Evolutionary conservation across 352 stramenopile species (phyloP), one percentile per base, ranked within the genome.

Genomic region (Globisporangium recalcitrans): DNA sequence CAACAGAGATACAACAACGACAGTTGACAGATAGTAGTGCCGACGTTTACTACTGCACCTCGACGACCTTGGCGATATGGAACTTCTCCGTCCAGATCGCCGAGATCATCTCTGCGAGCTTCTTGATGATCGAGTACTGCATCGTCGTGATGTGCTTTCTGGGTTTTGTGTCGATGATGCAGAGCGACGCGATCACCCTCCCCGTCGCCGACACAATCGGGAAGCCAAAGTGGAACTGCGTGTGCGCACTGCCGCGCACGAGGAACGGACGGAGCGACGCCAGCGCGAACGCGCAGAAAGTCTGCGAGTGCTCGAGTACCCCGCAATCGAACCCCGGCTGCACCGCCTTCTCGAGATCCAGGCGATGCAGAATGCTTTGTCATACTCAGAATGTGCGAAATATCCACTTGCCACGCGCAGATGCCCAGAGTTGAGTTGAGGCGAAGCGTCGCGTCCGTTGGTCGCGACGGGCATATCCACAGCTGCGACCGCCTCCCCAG

Each of bases 121-220:
- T 77, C 60, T 78, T 77, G 49, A 79, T 51, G 48, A 81, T 66
- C 14, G 70, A 71, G 64, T 85, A 85, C 68, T 85, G 76, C 76
- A 81, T 82, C 0, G 76, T 81, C 29, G 74, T 82, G 65, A 85
- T 71, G 34, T 56, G 72, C 42, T 82, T 80, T 32, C 64, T 55
- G 3, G 74, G 74, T n/a, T 81, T 78, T 3, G 32, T 69, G 48
- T 83, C 77, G 21, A 74, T 48, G 5, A 85, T 68, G 52, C 70
- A 84, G 1, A 86, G 65, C 49, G 71, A 60, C 4, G 74, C 74
- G n/a, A 80, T 68, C 22, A 55, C 46, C 1, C 52, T 64, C 0
- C 72, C 48, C 0, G 58, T 67, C 3, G 64, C 21, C 1, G 60
- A 31, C 7, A 63, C 21, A 51, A 85, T 81, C 1, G 72, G 73